Base-by-base conservation (phyloP, 257 asterid species). In the Linderniella brevidens region DNA sequence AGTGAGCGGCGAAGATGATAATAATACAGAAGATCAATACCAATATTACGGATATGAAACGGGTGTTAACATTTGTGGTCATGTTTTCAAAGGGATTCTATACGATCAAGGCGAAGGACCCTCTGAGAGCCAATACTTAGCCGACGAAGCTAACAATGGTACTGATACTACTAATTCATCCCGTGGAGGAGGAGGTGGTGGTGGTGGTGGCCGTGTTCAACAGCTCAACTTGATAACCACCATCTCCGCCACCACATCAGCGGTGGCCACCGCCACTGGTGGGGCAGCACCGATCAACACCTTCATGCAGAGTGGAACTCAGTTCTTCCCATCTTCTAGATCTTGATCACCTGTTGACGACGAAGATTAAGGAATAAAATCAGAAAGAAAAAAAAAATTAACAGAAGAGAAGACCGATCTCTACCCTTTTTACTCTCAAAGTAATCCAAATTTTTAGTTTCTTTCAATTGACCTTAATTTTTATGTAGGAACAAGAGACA, bases 251-350 rank as follows among this genome's bases (percentile, higher is more conserved):
- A 18, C 79, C 43, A 37, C 78, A 13, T 59, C 64, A 1, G 35
- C 59, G 13, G 39, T 67, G 15, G 32, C 76, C 19, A n/a, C 64
- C 4, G 54, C 55, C 15, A 66, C 6, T 25, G 32, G 32, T 18
- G 79, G 66, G 47, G 81, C 80, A 32, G 68, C 92, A 44, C 79
- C 80, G 7, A 52, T 88, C 16, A 78, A 64, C 63, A 72, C 71
- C 63, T 88, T 72, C 81, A 69, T 78, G 56, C 69, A 84, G 58
- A 94, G 96, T 80, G 32, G 32, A 25, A 88, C 92, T 88, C 92
- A 76, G 68, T 84, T 88, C 88, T 84, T 84, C 83, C 98, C 95
- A 58, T 90, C 88, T 37, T 81, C 93, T 53, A 66, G 97, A 66
- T 76, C 95, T 64, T 83, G 62, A 62, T n/a, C n/a, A n/a, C n/a